These are phyloP conservation scores for Fusarium mangiferae DNA, from an alignment of 2,329 filamentous ascomycete species.

Conservation along the genomic window DNA sequence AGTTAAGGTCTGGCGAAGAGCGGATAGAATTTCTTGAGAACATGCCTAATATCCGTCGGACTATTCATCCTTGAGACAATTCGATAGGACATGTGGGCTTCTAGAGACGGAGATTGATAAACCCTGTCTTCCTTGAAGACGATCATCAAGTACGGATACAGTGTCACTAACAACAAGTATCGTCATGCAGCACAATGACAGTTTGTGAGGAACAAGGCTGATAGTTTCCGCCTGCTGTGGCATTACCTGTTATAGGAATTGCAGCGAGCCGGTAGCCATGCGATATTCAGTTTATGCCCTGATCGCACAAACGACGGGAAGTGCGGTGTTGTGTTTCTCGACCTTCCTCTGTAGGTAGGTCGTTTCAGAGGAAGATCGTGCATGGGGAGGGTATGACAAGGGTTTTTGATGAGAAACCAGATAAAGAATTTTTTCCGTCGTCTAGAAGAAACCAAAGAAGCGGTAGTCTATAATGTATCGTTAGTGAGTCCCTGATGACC, in stretches of 20 bases:
- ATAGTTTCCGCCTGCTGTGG: conserved; percentile 20
- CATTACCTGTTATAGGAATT: conserved; percentile 39
- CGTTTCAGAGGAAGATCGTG: conserved; percentile 30
- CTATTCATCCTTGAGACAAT: neutral
- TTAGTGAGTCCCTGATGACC: neutral
- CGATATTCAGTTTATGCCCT: conserved; percentile 16
- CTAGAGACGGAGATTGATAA: conserved; percentile 12
- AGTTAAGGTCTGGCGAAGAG: neutral
- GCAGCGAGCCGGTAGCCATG: conserved; percentile 38
- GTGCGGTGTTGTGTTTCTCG: conserved; percentile 17
- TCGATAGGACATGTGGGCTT: neutral
- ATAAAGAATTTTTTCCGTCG: neutral
- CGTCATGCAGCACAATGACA: neutral
- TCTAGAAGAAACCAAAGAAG: conserved; percentile 5
- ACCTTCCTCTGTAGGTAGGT: conserved; percentile 36
- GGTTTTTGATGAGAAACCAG: neutral
- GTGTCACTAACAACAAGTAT: conserved; percentile 4
- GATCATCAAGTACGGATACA: conserved; percentile 16
- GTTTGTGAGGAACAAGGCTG: conserved; percentile 23
- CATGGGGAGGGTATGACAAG: conserved; percentile 14
- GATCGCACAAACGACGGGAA: conserved; percentile 24
- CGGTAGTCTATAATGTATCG: neutral
- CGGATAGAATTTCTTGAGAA: neutral
- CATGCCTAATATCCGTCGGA: neutral
- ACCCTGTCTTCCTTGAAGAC: neutral